Conservation (phyloP, 2,329 filamentous ascomycete genomes). For the Camillea tinctor region DNA sequence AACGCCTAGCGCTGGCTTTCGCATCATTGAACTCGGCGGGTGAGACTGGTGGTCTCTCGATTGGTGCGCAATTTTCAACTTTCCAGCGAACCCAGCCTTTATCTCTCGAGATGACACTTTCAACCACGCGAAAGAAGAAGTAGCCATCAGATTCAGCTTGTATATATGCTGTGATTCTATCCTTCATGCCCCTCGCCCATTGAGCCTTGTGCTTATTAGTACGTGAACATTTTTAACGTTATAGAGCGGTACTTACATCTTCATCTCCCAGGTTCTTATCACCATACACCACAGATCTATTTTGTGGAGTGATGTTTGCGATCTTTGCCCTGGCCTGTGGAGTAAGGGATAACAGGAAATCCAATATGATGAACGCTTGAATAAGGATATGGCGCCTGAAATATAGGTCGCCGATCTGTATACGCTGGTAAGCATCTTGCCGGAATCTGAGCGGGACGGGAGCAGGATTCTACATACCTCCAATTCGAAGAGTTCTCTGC, state of each 20-base stretch:
- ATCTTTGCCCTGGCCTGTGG: constrained; percentile 78
- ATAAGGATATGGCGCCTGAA: constrained; percentile 94
- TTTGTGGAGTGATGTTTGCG: constrained; percentile 62
- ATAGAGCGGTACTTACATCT: constrained; percentile 59
- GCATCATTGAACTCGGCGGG: constrained; percentile 68
- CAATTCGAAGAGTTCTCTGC: constrained; percentile 89
- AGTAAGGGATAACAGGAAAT: constrained; percentile 91
- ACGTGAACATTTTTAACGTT: neutral
- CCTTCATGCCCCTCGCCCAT: constrained; percentile 81
- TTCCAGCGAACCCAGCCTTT: constrained; percentile 99
- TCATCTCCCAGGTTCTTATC: constrained; percentile 76
- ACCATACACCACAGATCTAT: constrained; percentile 84
- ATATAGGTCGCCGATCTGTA: constrained; percentile 83
- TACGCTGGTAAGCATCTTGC: constrained; percentile 23
- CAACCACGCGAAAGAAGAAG: constrained; percentile 95
- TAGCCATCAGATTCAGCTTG: constrained; percentile 78
- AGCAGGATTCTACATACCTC: constrained; percentile 57
- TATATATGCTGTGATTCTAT: constrained; percentile 77
- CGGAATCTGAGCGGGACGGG: constrained; percentile 3
- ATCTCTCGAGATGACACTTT: constrained; percentile 90
- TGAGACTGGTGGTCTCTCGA: constrained; percentile 72
- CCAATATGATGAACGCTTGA: constrained; percentile 89
- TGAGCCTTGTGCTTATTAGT: constrained; percentile 55
- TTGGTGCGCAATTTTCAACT: constrained; percentile 85
- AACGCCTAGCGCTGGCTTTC: constrained; percentile 62